Percentiles rank a stretch among this genome's conserved stretches.
These are phyloP conservation scores for Aspergillus felis DNA, from an alignment of 2,329 filamentous ascomycete species.

Conservation along the genomic window DNA sequence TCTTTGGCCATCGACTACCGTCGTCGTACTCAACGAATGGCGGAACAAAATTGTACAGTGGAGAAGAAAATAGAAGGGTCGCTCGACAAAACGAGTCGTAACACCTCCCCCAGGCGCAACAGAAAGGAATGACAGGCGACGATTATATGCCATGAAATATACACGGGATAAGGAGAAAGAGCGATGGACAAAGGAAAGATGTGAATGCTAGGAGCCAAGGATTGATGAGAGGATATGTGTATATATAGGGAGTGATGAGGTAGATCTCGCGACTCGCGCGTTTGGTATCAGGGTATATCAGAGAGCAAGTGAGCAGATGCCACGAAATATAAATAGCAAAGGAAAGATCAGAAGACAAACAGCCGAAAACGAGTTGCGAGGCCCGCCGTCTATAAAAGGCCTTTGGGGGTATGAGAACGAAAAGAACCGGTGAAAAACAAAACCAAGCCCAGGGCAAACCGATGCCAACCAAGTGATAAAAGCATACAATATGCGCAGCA, in stretches of 20 bases:
- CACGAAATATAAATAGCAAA: slow-evolving; percentile 6
- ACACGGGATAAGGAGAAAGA: slow-evolving; percentile 10
- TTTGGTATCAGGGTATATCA: slow-evolving; percentile 25
- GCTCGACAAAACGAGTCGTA: neutral
- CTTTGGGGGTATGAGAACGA: slow-evolving; percentile 38
- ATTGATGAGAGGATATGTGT: slow-evolving; percentile 17
- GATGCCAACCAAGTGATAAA: slow-evolving; percentile 19
- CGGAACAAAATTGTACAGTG: slow-evolving; percentile 14
- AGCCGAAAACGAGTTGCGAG: slow-evolving; percentile 29
- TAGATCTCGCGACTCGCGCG: slow-evolving; percentile 30
- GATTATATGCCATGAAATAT: slow-evolving; percentile 7
- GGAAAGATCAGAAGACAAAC: slow-evolving; percentile 18
- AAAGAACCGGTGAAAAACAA: slow-evolving; percentile 23
- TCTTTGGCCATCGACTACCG: slow-evolving; percentile 19
- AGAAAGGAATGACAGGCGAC: neutral
- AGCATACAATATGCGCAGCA: slow-evolving; percentile 14
- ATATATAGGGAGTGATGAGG: slow-evolving; percentile 22
- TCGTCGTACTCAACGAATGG: slow-evolving; percentile 20
- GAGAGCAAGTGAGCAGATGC: slow-evolving; percentile 13
- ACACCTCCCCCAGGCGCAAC: neutral
- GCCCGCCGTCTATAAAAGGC: slow-evolving; percentile 35
- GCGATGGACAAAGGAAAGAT: slow-evolving; percentile 13
- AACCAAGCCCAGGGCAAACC: slow-evolving; percentile 17
- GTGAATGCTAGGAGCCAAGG: slow-evolving; percentile 16
- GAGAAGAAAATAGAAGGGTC: neutral